Base-by-base conservation (phyloP, 345 rosid species). In the Schrenkiella parvula region DNA sequence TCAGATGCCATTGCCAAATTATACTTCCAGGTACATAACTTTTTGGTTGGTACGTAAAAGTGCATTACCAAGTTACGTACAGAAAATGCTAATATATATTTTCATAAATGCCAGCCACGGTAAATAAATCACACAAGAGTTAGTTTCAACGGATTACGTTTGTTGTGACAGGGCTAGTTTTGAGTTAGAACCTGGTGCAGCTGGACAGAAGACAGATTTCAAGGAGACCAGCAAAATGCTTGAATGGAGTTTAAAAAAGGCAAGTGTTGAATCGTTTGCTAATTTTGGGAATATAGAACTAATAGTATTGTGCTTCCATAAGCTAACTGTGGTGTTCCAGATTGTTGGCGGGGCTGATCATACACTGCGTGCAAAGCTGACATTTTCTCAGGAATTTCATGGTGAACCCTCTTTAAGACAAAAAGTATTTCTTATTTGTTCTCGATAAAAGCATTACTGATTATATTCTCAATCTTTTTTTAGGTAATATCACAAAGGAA, bases 231-330 rank as follows among this genome's bases (percentile, higher is more conserved):
- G 72, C 76, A 95, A 87, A 87, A 84, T 75, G 78, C 90, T 95
- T 35, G 99, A 95, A 80, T 95, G 99, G 99, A 84, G 78, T 54
- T 76, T 95, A 46, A 95, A 95, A 79, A 91, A 91, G 97, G 98
- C 53, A 73, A 84, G 77, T 25, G 64, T 42, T 61, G 51, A 68
- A 60, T 62, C 19, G 50, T 35, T 47, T 47, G 37, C 28, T 71
- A 48, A 21, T 15, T 26, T 26, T 60, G 60, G 37, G 39, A 14
- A 50, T 13, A 41, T 42, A 23, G 39, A 38, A 50, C 58, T 9
- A 15, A 57, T 51, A n/a, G 26, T 71, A 9, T 17, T 34, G 41
- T 48, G 52, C 32, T 25, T 17, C 62, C 39, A 22, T 19, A 14
- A 41, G 64, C 60, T 28, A 50, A 38, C 68, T 62, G 15, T 57